phyloP scores from a whole-genome alignment of 2,329 filamentous ascomycete species.

The Diaporthe citriasiana region DNA sequence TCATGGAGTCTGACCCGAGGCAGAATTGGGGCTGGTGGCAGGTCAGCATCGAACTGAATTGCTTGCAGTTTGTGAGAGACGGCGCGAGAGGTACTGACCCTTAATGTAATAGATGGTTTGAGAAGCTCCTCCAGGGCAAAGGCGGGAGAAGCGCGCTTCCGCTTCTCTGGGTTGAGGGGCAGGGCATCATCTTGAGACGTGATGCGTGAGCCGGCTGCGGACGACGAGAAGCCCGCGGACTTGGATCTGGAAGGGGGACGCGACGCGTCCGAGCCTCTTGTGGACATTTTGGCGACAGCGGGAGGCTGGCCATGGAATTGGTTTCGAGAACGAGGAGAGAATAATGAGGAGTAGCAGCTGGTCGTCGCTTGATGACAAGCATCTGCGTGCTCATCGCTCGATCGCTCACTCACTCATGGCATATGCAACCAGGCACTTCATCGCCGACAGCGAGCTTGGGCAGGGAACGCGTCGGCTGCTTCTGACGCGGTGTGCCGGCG shows the following conservation, averaged over 20 bases:
- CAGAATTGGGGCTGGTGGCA: conserved; percentile 39
- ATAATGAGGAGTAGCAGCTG: neutral
- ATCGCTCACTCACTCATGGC: conserved; percentile 19
- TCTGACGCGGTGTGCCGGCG: conserved; percentile 13
- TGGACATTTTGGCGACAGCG: conserved; percentile 50
- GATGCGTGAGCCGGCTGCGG: conserved; percentile 56
- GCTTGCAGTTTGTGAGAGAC: neutral
- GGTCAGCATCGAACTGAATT: conserved; percentile 43
- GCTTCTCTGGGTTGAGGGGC: conserved; percentile 51
- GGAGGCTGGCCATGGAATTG: conserved; percentile 49
- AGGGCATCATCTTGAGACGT: conserved; percentile 50
- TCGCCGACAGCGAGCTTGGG: neutral
- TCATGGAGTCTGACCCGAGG: conserved; percentile 46
- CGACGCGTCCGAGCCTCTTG: conserved; percentile 62
- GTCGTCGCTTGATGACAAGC: conserved; percentile 11
- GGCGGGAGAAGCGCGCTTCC: conserved; percentile 54
- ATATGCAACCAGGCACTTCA: neutral
- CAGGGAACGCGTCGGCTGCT: conserved; percentile 24
- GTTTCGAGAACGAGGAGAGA: conserved; percentile 38
- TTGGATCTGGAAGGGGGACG: conserved; percentile 54
- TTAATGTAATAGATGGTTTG: conserved; percentile 65
- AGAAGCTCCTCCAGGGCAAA: conserved; percentile 66
- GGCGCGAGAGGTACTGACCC: conserved; percentile 53
- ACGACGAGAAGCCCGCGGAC: conserved; percentile 52
- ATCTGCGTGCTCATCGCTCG: conserved; percentile 1